These are phyloP conservation scores for Phylloporus sp. DNA, from an alignment of 768 basidiomycete genomes.

Conservation along the genomic window DNA sequence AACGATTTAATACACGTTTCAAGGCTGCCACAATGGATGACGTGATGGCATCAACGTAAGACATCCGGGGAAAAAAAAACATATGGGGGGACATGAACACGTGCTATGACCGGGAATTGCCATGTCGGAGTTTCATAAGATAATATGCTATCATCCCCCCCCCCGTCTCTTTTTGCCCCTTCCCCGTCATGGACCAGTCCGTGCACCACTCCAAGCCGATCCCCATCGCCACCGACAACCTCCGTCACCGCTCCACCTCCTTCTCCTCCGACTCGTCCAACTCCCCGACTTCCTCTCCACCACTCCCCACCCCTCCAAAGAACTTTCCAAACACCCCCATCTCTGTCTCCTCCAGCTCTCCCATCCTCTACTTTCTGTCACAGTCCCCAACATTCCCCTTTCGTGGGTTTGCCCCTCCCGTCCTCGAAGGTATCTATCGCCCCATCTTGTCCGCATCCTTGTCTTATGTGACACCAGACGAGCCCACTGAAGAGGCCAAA, in stretches of 20 bases:
- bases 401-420: conserved; percentile 46
- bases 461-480: conserved; percentile 29
- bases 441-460: neutral
- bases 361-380: conserved; percentile 64
- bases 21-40: too few relatives aligned
- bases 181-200: conserved; percentile 22
- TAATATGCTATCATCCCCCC: conserved; percentile 6
- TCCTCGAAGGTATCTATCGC: conserved; percentile 55
- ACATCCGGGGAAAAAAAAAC: conserved; percentile 13
- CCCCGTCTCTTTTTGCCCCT: conserved; percentile 3
- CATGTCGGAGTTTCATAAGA: conserved; percentile 23
- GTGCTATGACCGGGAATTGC: conserved; percentile 25
- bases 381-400: conserved; percentile 67
- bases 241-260: conserved; percentile 58
- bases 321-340: conserved; percentile 40
- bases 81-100: conserved; percentile 13
- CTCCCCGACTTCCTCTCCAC: conserved; percentile 51
- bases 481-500: conserved; percentile 40
- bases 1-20: neutral
- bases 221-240: conserved; percentile 44
- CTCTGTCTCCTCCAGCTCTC: conserved; percentile 57
- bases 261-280: conserved; percentile 57
- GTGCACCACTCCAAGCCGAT: conserved; percentile 64
- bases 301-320: conserved; percentile 52
- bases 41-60: neutral